Evolutionary conservation across 2,329 filamentous ascomycete species (phyloP), one percentile per base, ranked within the genome.

Genomic region (Paecilomyces fulvus): DNA sequence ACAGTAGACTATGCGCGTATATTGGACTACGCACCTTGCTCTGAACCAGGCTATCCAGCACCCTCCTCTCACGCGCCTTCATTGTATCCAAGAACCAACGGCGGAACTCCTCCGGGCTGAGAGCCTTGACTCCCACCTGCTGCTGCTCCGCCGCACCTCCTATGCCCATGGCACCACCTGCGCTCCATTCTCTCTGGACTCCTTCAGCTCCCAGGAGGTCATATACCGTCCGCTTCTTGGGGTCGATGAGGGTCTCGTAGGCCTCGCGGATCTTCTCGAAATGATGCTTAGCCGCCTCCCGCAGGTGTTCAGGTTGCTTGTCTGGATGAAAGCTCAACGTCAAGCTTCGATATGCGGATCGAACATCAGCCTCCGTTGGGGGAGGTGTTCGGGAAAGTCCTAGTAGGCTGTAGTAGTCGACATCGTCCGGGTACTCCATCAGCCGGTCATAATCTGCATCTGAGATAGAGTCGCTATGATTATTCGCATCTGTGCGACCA

Each of bases 261-360:
- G 75, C 75, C n/a, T 68, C 66, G 20, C 67, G 67, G 55, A 77
- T 73, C 31, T 62, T 66, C 48, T 61, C 65, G 56, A 75, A 77
- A n/a, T 76, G 69, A 9, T 57, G 61, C 57, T 68, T 60, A 7
- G 75, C 74, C 0, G 68, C 66, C 17, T 73, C 67, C 43, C 66
- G 70, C 31, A 72, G 61, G 46, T 74, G 65, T 37, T 65, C 52
- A 3, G 74, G 74, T 55, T 77, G 75, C 59, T 76, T 76, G 60
- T 77, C 75, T 17, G 75, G 75, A 53, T 77, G 75, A 56, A 77
- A 76, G 59, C 70, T 75, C 23, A 76, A 67, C 8, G 71, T 73
- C 55, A 77, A 61, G 30, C 64, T 72, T 52, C 71, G 72, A 60
- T 75, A 76, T n/a, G 75, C 75, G 46, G 73, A 70, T 25, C 74